Evolutionary conservation across 2,329 filamentous ascomycete species (phyloP), one percentile per base, ranked within the genome.

Genomic region (Coleophoma crateriformis): DNA sequence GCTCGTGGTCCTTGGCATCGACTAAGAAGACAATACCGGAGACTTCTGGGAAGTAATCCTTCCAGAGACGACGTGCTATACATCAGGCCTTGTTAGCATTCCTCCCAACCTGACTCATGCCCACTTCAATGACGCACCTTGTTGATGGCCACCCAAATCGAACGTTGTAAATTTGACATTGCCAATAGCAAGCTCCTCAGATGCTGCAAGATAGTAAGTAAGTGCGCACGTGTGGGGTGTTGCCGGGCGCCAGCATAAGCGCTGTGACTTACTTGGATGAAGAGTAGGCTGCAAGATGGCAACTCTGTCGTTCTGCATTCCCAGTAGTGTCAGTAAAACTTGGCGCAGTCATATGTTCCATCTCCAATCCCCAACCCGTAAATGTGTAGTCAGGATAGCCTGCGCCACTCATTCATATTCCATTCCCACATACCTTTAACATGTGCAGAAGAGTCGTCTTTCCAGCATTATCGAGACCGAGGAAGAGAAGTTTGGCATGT

Each of bases 21-120:
- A 99, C 89, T 51, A 97, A 85, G 80, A 97, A 99, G 61, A 99
- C 91, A 62, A 97, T 95, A 53, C 92, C 91, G 71, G 86, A 90
- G 57, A 96, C 90, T 76, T 96, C 91, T 62, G 90, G 90, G 80
- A 96, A 95, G 75, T 95, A 96, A 67, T 96, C 90, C 71, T 91
- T 92, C 90, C 91, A 96, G 62, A 96, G 84, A 64, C 91, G 89
- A 61, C 91, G 89, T 56, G 90, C 90, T 90, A 57, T 34, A 34
- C 40, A 20, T 44, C 19, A 19, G 33, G 46, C 41, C 34, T 34
- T 38, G 45, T 58, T 49, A 62, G 56, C 27, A 27, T 27, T 27
- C 27, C 8, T 27, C 27, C 27, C 27, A 4, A 27, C 7, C 27
- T 27, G 27, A 4, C 5, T 4, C 8, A 27, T 27, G 27, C 27